A percentile compares a stretch with the other conserved stretches of the same genome.
Conservation (phyloP, 2,329 filamentous ascomycete species). For the Tolypocladium ophioglossoides region DNA sequence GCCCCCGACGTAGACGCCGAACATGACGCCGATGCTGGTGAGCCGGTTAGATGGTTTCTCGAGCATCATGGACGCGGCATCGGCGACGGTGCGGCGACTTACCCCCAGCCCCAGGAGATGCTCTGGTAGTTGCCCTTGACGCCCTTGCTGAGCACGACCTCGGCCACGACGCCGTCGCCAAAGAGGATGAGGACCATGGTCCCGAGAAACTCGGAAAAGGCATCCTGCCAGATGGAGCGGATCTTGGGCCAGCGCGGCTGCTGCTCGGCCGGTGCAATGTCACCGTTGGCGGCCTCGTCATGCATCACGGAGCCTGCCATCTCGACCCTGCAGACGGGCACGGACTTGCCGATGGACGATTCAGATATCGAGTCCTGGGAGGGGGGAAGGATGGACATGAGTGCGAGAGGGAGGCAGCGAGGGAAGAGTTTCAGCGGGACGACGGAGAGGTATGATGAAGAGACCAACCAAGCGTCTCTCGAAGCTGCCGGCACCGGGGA, state of each 20-base stretch:
- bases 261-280: slow-evolving; percentile 11
- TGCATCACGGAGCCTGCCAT: slow-evolving; percentile 14
- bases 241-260: slow-evolving; percentile 39
- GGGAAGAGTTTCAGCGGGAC: not conserved
- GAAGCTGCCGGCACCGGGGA: not conserved
- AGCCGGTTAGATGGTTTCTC: not conserved
- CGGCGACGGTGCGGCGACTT: slow-evolving; percentile 10
- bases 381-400: slow-evolving; percentile 17
- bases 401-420: slow-evolving; percentile 3
- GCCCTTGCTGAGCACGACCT: slow-evolving; percentile 47
- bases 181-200: slow-evolving; percentile 60
- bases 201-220: slow-evolving; percentile 57
- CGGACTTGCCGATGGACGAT: slow-evolving; percentile 21
- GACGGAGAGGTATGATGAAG: not conserved
- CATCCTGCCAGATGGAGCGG: slow-evolving; percentile 41
- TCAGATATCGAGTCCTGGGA: slow-evolving; percentile 21
- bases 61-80: too few species aligned
- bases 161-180: slow-evolving; percentile 60
- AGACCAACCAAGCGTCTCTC: not conserved
- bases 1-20: slow-evolving; percentile 55
- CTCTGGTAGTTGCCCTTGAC: slow-evolving; percentile 38
- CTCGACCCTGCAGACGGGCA: slow-evolving; percentile 17
- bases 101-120: slow-evolving; percentile 41
- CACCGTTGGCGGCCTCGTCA: slow-evolving; percentile 12
- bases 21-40: slow-evolving; percentile 51